A percentile compares a stretch with the other conserved stretches of the same genome.
Conservation (phyloP, 352 stramenopile genomes). For the Hyaloperonospora brassicae region DNA sequence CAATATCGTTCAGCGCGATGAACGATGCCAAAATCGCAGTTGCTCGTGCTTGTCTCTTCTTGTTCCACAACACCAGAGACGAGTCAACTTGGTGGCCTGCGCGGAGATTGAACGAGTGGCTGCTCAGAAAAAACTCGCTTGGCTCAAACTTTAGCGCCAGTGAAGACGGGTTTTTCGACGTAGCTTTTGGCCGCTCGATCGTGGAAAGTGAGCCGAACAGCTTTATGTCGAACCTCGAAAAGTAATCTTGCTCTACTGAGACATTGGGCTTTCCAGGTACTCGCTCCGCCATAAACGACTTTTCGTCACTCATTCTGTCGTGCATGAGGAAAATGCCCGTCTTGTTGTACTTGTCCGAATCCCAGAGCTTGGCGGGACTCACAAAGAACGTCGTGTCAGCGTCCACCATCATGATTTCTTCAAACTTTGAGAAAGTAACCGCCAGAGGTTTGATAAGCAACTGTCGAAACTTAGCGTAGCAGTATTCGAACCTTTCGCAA, state of each 20-base stretch:
- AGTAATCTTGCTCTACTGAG: slow-evolving; percentile 3
- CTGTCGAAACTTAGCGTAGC: slow-evolving; percentile 34
- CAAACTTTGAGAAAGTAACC: slow-evolving; percentile 58
- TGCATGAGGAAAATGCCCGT: slow-evolving; percentile 53
- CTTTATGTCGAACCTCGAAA: slow-evolving; percentile 24
- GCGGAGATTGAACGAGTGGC: slow-evolving; percentile 32
- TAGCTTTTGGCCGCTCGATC: slow-evolving; percentile 16
- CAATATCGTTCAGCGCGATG: slow-evolving; percentile 22
- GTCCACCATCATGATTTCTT: slow-evolving; percentile 66
- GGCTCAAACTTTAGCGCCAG: slow-evolving; percentile 23
- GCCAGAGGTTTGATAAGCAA: slow-evolving; percentile 57
- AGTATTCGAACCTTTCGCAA: slow-evolving; percentile 38
- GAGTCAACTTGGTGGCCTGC: slow-evolving; percentile 40
- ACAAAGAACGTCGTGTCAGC: slow-evolving; percentile 57
- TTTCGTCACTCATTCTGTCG: slow-evolving; percentile 32
- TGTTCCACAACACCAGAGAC: slow-evolving; percentile 42
- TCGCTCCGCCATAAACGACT: slow-evolving; percentile 18
- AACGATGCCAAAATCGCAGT: slow-evolving; percentile 39
- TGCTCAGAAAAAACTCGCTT: slow-evolving; percentile 24
- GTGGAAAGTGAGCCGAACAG: slow-evolving; percentile 19
- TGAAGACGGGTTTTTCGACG: slow-evolving; percentile 14
- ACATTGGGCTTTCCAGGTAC: not conserved
- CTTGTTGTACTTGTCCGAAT: slow-evolving; percentile 35
- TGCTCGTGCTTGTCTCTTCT: slow-evolving; percentile 30
- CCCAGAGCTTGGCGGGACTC: slow-evolving; percentile 48